Evolutionary conservation across 1,284 basidiomycete species (phyloP), one percentile per base, ranked within the genome.

Genomic region (Boletellus sp.): DNA sequence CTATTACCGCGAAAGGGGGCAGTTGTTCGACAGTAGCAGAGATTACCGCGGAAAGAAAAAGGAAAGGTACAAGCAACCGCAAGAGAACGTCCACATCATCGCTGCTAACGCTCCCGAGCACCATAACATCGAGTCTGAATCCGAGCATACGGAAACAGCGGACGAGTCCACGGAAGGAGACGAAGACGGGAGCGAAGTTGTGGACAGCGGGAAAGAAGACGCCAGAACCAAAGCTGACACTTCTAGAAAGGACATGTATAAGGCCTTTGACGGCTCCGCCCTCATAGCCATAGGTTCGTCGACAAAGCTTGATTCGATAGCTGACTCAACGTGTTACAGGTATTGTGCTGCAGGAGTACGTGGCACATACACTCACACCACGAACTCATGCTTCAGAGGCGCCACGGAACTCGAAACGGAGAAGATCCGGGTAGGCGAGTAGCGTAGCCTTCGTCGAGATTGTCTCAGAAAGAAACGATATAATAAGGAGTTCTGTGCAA

Each of bases 261-360:
- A 78, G 60, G 73, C 78, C 3, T 74, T 89, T 55, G 85, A 89
- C 60, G 86, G 86, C 1, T 83, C 85, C 13, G 83, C 85, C 3
- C 74, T 89, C 40, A 74, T 89, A 68, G 84, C 79, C 6, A 74
- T 89, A 59, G 86, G 86, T 86, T 41, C 21, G 74, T 66, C 18
- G 32, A 57, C 24, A 26, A 22, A 36, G 11, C 19, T 57, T 19
- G 8, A 26, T 46, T 43, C 16, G 15, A 41, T 39, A 24, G 16
- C 36, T 44, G 40, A 18, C 46, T 57, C 44, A 60, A 41, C 60
- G 47, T 48, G 12, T 45, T 44, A 40, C 22, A 88, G 85, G 84
- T 1, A 82, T 89, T 72, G 65, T 89, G 13, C 61, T 89, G 16
- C 85, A 89, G 57, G 83, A 86, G 58, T 78, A 84, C 56, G 71